Conservation (phyloP, 371 early-diverging fungal genomes). For the Zychaea mexicana region DNA sequence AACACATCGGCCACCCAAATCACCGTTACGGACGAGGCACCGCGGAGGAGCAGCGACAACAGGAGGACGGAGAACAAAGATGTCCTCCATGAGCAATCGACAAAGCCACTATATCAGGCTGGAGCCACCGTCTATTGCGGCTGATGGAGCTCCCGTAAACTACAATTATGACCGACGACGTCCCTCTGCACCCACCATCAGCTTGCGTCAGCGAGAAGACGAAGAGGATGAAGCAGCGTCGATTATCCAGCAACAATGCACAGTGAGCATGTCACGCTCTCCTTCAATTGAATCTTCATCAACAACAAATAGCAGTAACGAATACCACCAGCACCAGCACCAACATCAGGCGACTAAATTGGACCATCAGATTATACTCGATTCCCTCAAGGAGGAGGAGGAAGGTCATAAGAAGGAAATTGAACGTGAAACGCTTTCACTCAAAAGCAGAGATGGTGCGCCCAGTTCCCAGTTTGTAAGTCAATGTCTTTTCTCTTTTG, state of each 20-base stretch:
- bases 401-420: constrained; percentile 8
- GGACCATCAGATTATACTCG: not conserved
- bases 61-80: not conserved
- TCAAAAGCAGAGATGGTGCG: constrained; percentile 53
- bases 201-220: constrained; percentile 3
- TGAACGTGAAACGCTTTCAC: constrained; percentile 45
- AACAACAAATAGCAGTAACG: not conserved
- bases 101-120: constrained; percentile 6
- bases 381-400: constrained; percentile 1
- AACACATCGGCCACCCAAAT: constrained; percentile 35
- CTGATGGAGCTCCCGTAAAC: not conserved
- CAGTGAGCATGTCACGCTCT: constrained; percentile 7
- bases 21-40: constrained; percentile 38
- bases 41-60: too few species aligned
- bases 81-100: constrained; percentile 1
- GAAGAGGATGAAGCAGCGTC: not conserved
- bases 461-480: constrained; percentile 55
- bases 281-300: constrained; percentile 8
- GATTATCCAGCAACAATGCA: constrained; percentile 1
- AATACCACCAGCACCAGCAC: not conserved
- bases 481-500: too few species aligned
- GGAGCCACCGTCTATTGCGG: too few species aligned
- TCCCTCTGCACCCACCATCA: constrained; percentile 20
- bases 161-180: constrained; percentile 19
- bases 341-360: constrained; percentile 1